A percentile compares a stretch with the other conserved stretches of the same genome.
These are phyloP conservation scores for Aspergillus tanneri DNA, from an alignment of 2,329 filamentous ascomycete species.

Conservation along the genomic window DNA sequence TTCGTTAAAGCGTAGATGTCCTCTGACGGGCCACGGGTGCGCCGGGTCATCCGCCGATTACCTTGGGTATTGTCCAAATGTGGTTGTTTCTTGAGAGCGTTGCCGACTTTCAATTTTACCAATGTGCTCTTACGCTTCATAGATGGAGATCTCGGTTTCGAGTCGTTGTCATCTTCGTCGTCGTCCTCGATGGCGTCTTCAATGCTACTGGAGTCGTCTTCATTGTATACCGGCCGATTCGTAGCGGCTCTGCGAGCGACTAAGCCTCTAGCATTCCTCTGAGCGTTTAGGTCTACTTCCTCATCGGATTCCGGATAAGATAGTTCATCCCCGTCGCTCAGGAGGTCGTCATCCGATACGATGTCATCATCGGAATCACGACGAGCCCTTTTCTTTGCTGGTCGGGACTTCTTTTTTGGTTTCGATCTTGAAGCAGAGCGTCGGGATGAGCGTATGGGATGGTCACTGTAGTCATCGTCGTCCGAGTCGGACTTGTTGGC, in stretches of 20 bases:
- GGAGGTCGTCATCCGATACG: constrained; percentile 34
- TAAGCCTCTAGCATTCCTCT: constrained; percentile 58
- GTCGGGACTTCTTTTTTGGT: constrained; percentile 35
- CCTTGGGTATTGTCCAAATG: constrained; percentile 23
- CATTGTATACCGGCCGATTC: constrained; percentile 57
- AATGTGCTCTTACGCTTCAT: constrained; percentile 27
- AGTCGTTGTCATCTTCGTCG: constrained; percentile 27
- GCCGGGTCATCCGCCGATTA: constrained; percentile 57
- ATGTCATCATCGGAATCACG: constrained; percentile 50
- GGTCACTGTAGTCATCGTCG: constrained; percentile 47
- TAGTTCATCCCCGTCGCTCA: constrained; percentile 44
- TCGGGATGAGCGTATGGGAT: constrained; percentile 30
- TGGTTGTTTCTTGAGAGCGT: constrained; percentile 29
- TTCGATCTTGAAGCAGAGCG: constrained; percentile 31
- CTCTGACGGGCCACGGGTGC: constrained; percentile 57
- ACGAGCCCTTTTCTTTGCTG: constrained; percentile 39
- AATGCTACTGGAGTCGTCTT: constrained; percentile 49
- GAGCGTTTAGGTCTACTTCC: constrained; percentile 45
- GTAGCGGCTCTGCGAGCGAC: constrained; percentile 57
- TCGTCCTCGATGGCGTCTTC: too few relatives aligned
- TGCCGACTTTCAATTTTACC: constrained; percentile 33
- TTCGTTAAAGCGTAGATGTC: constrained; percentile 59
- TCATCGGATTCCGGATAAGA: constrained; percentile 48
- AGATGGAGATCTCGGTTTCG: constrained; percentile 13
- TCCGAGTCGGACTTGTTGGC: constrained; percentile 46